phyloP scores from a whole-genome alignment of 192 early-diverging fungal species.

The Allomyces javanicus region DNA sequence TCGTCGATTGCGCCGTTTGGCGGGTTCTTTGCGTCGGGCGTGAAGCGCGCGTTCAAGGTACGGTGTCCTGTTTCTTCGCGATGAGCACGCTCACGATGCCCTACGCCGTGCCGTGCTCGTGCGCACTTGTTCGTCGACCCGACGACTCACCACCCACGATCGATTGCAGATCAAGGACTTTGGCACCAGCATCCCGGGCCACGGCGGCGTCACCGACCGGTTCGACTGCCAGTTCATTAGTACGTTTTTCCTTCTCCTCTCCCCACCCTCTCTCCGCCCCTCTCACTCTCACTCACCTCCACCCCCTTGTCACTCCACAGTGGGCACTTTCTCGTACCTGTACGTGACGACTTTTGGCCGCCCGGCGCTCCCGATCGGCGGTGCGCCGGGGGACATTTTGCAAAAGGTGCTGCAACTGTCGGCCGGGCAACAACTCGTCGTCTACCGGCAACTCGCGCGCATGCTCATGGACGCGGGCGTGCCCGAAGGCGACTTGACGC shows the following conservation, averaged over 20 bases:
- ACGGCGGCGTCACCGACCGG: slow-evolving; percentile 90
- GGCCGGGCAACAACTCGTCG: background rate
- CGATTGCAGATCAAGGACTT: slow-evolving; percentile 67
- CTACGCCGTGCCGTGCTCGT: no score
- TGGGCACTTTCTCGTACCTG: background rate
- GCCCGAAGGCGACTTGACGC: background rate
- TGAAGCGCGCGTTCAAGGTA: slow-evolving; percentile 81
- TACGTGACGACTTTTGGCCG: background rate
- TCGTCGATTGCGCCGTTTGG: slow-evolving; percentile 93
- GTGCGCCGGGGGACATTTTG: background rate
- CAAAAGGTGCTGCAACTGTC: background rate
- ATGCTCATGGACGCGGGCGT: background rate
- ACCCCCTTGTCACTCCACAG: no score
- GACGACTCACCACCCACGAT: no score
- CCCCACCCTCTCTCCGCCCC: no score
- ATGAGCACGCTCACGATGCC: no score
- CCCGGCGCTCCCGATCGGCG: background rate
- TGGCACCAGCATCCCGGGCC: slow-evolving; percentile 87
- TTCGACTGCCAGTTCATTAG: slow-evolving; percentile 92
- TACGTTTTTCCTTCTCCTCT: no score
- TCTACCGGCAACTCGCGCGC: background rate
- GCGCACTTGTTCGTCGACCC: no score
- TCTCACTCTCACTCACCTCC: no score
- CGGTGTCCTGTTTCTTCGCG: no score
- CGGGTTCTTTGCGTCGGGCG: slow-evolving; percentile 96